Evolutionary conservation across 768 basidiomycete genomes (phyloP).

Genomic region (Mycena crocata): DNA sequence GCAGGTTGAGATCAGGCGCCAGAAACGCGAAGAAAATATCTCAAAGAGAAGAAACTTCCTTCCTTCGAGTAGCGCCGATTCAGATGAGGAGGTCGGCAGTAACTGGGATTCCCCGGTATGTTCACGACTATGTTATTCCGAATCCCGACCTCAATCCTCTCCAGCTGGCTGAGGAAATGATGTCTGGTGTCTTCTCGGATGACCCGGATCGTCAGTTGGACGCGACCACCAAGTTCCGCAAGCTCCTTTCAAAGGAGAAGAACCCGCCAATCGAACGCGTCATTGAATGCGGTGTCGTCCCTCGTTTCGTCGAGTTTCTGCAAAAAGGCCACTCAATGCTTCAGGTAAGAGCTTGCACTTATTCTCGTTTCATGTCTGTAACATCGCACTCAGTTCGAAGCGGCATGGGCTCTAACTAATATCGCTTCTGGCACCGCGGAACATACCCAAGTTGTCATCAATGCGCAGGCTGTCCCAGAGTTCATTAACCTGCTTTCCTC

Average conservation of each 20-base stretch:
- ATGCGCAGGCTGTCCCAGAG: slow-evolving; percentile 92
- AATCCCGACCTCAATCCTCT: slow-evolving; percentile 17
- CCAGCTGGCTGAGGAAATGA: slow-evolving; percentile 92
- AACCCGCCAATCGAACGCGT: slow-evolving; percentile 99
- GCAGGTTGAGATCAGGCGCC: slow-evolving; percentile 98
- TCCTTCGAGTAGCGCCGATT: slow-evolving; percentile 78
- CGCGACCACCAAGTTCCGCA: slow-evolving; percentile 98
- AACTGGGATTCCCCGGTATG: slow-evolving; percentile 85
- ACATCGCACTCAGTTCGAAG: slow-evolving; percentile 78
- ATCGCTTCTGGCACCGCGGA: slow-evolving; percentile 98
- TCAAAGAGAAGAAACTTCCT: slow-evolving; percentile 97
- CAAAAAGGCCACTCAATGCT: slow-evolving; percentile 84
- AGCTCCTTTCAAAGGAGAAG: slow-evolving; percentile 98
- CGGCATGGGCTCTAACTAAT: slow-evolving; percentile 98
- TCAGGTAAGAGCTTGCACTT: slow-evolving; percentile 62
- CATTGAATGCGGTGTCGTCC: slow-evolving; percentile 96
- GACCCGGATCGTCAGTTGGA: slow-evolving; percentile 93
- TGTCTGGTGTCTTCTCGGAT: slow-evolving; percentile 91
- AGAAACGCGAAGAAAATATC: slow-evolving; percentile 98
- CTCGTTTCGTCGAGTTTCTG: slow-evolving; percentile 96
- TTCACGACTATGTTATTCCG: slow-evolving; percentile 35
- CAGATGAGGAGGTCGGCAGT: slow-evolving; percentile 87
- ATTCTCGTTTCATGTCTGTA: neutral
- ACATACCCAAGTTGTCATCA: slow-evolving; percentile 98
- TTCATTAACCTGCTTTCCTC: slow-evolving; percentile 97